phyloP scores from a whole-genome alignment of 768 basidiomycete genomes.

The Tricholoma sp. region DNA sequence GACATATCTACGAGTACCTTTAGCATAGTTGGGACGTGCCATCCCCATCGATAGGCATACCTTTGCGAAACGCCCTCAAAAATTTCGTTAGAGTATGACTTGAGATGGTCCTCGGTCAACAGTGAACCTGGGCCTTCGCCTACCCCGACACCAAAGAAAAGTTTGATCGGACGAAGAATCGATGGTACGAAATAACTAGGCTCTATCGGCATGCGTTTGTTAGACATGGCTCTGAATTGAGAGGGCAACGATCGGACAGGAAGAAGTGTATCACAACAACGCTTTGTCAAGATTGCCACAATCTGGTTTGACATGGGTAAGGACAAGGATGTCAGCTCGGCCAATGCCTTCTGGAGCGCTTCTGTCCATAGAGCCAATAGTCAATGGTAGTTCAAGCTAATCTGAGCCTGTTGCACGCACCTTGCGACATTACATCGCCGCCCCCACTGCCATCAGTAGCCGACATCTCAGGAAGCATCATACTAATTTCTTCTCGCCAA shows the following conservation, averaged over 20 bases:
- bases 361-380: conserved; percentile 29
- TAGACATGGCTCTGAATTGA: conserved; percentile 83
- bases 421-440: conserved; percentile 44
- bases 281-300: conserved; percentile 61
- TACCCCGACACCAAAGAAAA: conserved; percentile 61
- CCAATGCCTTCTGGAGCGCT: conserved; percentile 50
- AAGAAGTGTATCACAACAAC: conserved; percentile 82
- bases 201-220: conserved; percentile 64
- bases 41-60: conserved; percentile 26
- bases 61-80: conserved; percentile 67
- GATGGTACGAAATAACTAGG: conserved; percentile 83
- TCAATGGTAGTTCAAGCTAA: conserved; percentile 2
- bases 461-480: conserved; percentile 48
- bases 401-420: conserved; percentile 20
- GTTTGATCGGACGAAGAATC: conserved; percentile 75
- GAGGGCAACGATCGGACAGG: conserved; percentile 85
- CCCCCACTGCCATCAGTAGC: conserved; percentile 25
- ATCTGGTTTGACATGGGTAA: conserved; percentile 60
- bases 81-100: conserved; percentile 52
- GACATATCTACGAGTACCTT: conserved; percentile 53
- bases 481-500: conserved; percentile 65
- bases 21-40: not conserved
- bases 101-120: conserved; percentile 51
- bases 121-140: conserved; percentile 54
- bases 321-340: conserved; percentile 44